Conservation (phyloP, 768 basidiomycete genomes). For the Podaxis mareebaensis region DNA sequence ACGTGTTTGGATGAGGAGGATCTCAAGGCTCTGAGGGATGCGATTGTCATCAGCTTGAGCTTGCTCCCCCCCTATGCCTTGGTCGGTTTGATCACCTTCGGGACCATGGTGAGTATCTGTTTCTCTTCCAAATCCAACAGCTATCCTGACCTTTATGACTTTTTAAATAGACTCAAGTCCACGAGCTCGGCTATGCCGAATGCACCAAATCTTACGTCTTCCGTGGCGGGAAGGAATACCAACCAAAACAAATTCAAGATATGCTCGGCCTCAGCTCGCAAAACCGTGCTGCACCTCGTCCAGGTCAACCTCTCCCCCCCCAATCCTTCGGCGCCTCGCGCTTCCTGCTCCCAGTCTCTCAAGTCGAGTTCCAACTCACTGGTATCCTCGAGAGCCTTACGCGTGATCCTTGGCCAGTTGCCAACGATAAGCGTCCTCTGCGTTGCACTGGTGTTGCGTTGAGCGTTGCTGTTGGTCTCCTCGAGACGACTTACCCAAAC, state of each 20-base stretch:
- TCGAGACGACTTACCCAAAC: constrained; percentile 95
- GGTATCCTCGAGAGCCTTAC: constrained; percentile 85
- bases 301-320: constrained; percentile 79
- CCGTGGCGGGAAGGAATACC: constrained; percentile 96
- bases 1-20: constrained; percentile 97
- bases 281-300: constrained; percentile 81
- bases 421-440: constrained; percentile 88
- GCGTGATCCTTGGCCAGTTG: constrained; percentile 97
- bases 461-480: constrained; percentile 87
- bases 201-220: constrained; percentile 99
- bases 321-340: constrained; percentile 84
- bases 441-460: constrained; percentile 95
- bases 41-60: constrained; percentile 91
- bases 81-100: constrained; percentile 94
- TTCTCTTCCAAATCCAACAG: neutral
- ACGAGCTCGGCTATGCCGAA: constrained; percentile 94
- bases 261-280: constrained; percentile 90
- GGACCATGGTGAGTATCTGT: constrained; percentile 80
- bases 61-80: constrained; percentile 92
- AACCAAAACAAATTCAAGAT: constrained; percentile 95
- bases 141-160: neutral
- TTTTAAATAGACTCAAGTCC: constrained; percentile 83
- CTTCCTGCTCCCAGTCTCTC: constrained; percentile 88
- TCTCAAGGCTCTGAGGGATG: constrained; percentile 91
- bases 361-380: constrained; percentile 96